phyloP scores from a whole-genome alignment of 75 land plant genomes.

The Cupressus sempervirens region DNA sequence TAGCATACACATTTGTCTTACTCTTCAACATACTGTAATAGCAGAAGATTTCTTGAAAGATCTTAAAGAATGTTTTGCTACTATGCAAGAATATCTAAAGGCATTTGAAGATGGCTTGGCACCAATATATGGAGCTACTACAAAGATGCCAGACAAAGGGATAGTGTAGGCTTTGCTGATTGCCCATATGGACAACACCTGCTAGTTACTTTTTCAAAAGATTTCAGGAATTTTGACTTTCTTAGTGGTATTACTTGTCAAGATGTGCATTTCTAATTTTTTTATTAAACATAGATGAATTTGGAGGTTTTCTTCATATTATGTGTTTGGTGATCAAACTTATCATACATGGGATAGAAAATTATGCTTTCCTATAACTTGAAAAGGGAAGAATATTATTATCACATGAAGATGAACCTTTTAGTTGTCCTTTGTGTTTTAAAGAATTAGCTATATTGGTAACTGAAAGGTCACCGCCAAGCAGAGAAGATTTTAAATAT shows the following conservation, averaged over 20 bases:
- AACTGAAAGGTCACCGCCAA: no score
- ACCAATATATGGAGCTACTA: conserved; percentile 98
- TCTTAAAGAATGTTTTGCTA: conserved; percentile 52
- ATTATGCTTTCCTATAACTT: not conserved
- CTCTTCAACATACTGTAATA: conserved; percentile 79
- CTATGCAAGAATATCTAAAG: conserved; percentile 78
- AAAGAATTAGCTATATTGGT: no score
- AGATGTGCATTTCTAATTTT: not conserved
- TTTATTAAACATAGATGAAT: not conserved
- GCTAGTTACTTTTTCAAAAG: conserved; percentile 28
- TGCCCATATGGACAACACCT: conserved; percentile 80
- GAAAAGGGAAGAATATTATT: no score
- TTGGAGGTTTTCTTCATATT: not conserved
- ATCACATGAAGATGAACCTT: no score
- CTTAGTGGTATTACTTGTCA: not conserved
- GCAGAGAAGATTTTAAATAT: no score
- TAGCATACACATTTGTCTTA: conserved; percentile 94
- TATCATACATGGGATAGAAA: not conserved
- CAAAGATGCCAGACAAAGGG: conserved; percentile 85
- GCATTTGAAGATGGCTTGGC: conserved; percentile 86
- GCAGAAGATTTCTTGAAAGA: conserved; percentile 75
- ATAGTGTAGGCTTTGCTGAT: conserved; percentile 76
- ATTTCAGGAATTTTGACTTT: not conserved
- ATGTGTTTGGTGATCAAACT: not conserved
- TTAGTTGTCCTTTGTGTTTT: no score